Base-by-base conservation (phyloP, 1,139 yeast species). In the Groenewaldozyma sp. region DNA sequence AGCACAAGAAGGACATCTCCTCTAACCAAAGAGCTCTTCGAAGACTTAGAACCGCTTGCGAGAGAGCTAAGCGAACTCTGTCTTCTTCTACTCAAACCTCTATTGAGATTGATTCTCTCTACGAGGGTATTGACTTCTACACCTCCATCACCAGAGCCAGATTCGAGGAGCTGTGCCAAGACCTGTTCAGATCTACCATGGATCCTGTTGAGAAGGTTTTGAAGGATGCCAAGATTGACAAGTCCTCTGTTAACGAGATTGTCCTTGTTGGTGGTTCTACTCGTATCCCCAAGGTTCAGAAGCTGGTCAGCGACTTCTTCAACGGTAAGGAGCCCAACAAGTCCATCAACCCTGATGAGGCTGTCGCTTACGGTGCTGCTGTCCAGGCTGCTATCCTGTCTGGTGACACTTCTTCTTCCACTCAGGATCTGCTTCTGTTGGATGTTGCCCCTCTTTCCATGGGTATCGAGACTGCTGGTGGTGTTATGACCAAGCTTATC, bases 211-310 rank as follows among this genome's bases (percentile, higher is more conserved):
- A 88, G 76, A 87, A 86, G 77, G 97, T 91, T 60, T 79, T 88
- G 70, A 83, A 82, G 73, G 97, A 88, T 68, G 82, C 97, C 59
- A 84, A 86, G 78, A 73, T 84, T 61, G 74, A 82, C 70, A 88
- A 88, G 80, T 69, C 88, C 48, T 74, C 75, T 58, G 91, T 91
- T 60, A 81, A 91, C 67, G 97, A 88, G 74, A 88, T 88, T 66
- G 98, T 88, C 65, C 77, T 88, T 58, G 98, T 88, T 60, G 98
- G 98, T 81, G 98, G 98, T 78, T 88, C 98, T 55, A 88, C 98
- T 70, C 88, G 97, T 82, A 88, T 88, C 74, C 97, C 97, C 76
- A 87, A 87, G 78, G 83, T 88, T 65, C 97, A 91, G 77, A 86
- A 88, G 73, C 78, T 88, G 64, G 86, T 88, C 58, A 84, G 95